phyloP scores from a whole-genome alignment of 208 protist genomes.

The Vickermania spadyakhi region DNA sequence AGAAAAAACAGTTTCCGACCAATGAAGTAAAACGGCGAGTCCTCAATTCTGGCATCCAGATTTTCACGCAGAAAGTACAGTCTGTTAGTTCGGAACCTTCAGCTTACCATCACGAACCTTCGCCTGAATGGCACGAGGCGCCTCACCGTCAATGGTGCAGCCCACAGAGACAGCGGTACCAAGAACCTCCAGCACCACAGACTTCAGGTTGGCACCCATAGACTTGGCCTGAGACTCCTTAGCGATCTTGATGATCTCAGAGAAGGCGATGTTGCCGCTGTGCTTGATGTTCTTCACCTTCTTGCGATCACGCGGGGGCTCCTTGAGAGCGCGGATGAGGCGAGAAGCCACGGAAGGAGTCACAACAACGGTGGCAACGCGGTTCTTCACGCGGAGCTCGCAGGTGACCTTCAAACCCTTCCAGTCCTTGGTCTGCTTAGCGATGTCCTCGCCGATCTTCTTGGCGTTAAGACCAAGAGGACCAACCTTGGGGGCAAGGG shows the following conservation, averaged over 20 bases:
- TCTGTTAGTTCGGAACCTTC: slow-evolving; percentile 82
- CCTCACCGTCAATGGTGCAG: slow-evolving; percentile 97
- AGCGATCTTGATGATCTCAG: slow-evolving; percentile 97
- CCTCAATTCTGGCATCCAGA: no score
- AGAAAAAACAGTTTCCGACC: no score
- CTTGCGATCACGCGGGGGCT: slow-evolving; percentile 98
- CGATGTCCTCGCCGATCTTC: slow-evolving; percentile 99
- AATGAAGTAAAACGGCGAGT: no score
- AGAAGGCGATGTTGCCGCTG: slow-evolving; percentile 96
- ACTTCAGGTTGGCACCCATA: slow-evolving; percentile 91
- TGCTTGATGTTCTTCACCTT: slow-evolving; percentile 99
- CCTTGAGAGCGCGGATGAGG: slow-evolving; percentile 98
- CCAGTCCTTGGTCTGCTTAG: slow-evolving; percentile 97
- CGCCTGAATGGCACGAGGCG: slow-evolving; percentile 90
- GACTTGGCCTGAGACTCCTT: slow-evolving; percentile 92
- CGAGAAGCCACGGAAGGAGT: slow-evolving; percentile 96
- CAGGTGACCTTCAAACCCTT: slow-evolving; percentile 98
- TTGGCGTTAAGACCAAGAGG: slow-evolving; percentile 99
- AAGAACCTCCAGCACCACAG: slow-evolving; percentile 98
- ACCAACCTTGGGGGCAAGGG: slow-evolving; percentile 99
- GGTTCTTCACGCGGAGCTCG: slow-evolving; percentile 98
- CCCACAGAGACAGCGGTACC: slow-evolving; percentile 97
- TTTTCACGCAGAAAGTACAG: no score
- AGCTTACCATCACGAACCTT: slow-evolving; percentile 93
- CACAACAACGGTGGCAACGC: slow-evolving; percentile 94